These are phyloP conservation scores for Orbilia oligospora DNA, from an alignment of 2,329 filamentous ascomycete species.

Conservation along the genomic window DNA sequence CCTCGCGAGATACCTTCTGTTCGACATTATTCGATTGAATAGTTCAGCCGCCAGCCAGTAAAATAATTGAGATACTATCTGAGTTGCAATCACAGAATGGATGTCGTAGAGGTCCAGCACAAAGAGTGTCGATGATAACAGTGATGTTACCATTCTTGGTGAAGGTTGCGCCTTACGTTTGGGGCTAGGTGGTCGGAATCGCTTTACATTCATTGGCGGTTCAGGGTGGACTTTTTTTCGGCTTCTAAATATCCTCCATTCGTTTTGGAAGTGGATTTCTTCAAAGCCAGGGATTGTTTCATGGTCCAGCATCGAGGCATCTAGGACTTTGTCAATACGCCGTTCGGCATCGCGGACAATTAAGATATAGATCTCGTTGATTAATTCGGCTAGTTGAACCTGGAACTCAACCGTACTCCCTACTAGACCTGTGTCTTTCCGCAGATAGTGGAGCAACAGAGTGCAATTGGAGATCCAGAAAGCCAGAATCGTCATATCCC, in stretches of 20 bases:
- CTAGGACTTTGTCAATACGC: slow-evolving; percentile 94
- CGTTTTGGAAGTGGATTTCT: slow-evolving; percentile 95
- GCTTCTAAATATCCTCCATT: slow-evolving; percentile 96
- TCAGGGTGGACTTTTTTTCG: slow-evolving; percentile 93
- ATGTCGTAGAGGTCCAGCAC: slow-evolving; percentile 99
- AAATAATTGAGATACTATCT: slow-evolving; percentile 90
- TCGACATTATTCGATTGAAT: slow-evolving; percentile 98
- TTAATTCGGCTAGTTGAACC: slow-evolving; percentile 89
- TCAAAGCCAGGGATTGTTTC: slow-evolving; percentile 98
- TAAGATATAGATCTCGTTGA: slow-evolving; percentile 98
- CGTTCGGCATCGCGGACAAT: slow-evolving; percentile 97
- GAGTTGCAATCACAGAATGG: slow-evolving; percentile 93
- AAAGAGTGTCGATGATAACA: slow-evolving; percentile 95
- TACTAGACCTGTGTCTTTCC: slow-evolving; percentile 88
- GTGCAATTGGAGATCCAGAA: slow-evolving; percentile 99
- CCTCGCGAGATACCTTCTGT: slow-evolving; percentile 90
- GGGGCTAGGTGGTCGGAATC: slow-evolving; percentile 91
- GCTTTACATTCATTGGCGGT: slow-evolving; percentile 80
- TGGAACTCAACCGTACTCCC: slow-evolving; percentile 90
- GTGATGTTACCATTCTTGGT: slow-evolving; percentile 93
- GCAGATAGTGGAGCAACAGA: slow-evolving; percentile 92
- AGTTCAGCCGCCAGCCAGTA: slow-evolving; percentile 98
- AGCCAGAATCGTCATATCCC: slow-evolving; percentile 99
- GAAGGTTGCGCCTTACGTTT: slow-evolving; percentile 92
- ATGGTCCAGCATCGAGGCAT: slow-evolving; percentile 94